Evolutionary conservation across 164 flowering plant genomes (phyloP).

Genomic region (Litsea cubeba): DNA sequence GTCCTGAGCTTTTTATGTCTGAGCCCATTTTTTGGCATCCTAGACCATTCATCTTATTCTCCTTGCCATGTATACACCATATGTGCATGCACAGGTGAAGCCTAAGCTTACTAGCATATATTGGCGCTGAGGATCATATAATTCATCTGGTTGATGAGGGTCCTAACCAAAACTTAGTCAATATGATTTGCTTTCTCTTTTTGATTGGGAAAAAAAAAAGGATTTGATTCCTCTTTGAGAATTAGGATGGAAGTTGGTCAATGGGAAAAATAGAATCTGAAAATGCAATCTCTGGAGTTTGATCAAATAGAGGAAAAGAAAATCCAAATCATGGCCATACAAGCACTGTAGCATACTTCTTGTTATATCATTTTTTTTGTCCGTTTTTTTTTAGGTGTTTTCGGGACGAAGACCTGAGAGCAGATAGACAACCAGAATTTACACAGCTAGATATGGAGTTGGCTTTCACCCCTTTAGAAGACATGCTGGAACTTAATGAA

Average conservation of each 20-base stretch:
- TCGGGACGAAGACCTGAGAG: conserved; percentile 93
- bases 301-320: neutral
- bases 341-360: conserved; percentile 7
- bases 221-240: neutral
- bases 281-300: no score
- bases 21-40: no score
- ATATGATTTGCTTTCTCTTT: conserved; percentile 1
- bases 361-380: neutral
- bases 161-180: neutral
- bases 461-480: conserved; percentile 86
- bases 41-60: no score
- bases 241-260: neutral
- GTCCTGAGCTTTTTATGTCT: no score
- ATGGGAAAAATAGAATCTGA: no score
- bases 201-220: neutral
- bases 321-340: neutral
- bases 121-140: no score
- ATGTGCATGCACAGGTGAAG: no score
- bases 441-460: conserved; percentile 96
- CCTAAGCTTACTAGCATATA: no score
- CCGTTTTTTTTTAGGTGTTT: conserved; percentile 54
- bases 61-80: no score
- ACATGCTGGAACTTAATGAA: conserved; percentile 86
- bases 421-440: conserved; percentile 96
- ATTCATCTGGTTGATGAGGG: no score